Evolutionary conservation across 2,329 filamentous ascomycete genomes (phyloP), one percentile per base, ranked within the genome.

Genomic region (Aspergillus luchuensis): DNA sequence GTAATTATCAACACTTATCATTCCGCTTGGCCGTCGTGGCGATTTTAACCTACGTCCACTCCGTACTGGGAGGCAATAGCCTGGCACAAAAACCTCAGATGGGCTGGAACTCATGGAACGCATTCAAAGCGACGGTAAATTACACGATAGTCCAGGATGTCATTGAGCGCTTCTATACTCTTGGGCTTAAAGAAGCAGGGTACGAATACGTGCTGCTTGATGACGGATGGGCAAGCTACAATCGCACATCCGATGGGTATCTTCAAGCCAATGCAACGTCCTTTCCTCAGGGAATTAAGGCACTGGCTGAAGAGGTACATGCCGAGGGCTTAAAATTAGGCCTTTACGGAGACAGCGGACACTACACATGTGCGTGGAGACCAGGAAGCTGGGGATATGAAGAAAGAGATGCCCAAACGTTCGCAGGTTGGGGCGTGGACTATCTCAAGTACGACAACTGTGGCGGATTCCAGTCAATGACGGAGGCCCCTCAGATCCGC

Each of bases 401-500:
- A 64, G 73, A 78, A 4, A 69, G 82, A 10, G 85, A 88, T 70
- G 85, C 85, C 2, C 71, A 78, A 33, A 83, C 82, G 1, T 85
- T 82, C 67, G 81, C 81, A 0, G 69, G 73, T 8, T 86, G 84
- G 84, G 82, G 80, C 3, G 77, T 86, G 43, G 84, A 85, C 65
- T 85, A 84, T 60, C 69, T 81, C 28, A 84, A 84, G 66, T 83
- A 82, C 63, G 83, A 85, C 66, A 84, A 84, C 66, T 85, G 81
- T 71, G 71, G 67, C 50, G 73, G 73, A 4, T 70, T 50, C 17
- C 52, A 60, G 30, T 53, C 58, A 1, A 51, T 50, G 58, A 70
- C 28, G 60, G 57, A 36, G 66, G 69, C 57, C 73, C 72, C 50
- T 78, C 79, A 2, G 81, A 15, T 85, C 8, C 45, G 58, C 33